Evolutionary conservation across 1,284 basidiomycete species (phyloP), one percentile per base, ranked within the genome.

Genomic region (Leccinum pachyderme): DNA sequence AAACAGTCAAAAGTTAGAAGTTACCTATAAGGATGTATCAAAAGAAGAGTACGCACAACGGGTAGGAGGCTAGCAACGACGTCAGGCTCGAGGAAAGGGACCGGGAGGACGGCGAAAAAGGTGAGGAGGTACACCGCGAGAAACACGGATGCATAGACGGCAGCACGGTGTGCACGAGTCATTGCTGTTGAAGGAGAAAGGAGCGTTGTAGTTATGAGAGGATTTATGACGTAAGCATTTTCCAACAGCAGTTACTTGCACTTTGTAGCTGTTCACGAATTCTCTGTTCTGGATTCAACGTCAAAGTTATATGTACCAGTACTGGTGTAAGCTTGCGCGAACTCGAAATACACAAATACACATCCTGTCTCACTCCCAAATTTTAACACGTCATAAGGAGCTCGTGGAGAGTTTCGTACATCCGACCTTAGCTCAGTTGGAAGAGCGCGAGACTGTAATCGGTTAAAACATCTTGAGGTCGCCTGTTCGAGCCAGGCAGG

Each of bases 401-500:
- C 68, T 69, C 68, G n/a, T 11, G 11, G 2, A 8, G 5, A 69
- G 66, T 64, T 57, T 59, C 65, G 65, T 70, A 67, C 70, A 68
- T 70, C 68, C 68, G 70, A 70, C 67, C 68, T 70, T 71, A 71
- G 68, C 68, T 70, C 68, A 70, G 68, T 72, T 73, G 68, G 68
- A 70, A 70, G 68, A 70, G 68, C 72, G 72, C 68, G 68, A 59
- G 47, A 55, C 37, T 47, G 43, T 53, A 73, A 74, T 58, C 18
- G 22, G 39, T 18, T 61, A 60, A 45, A 33, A 61, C 57, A 79
- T 79, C 77, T 79, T 72, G 73, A 77, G 67, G 78, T 76, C 79
- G 77, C 78, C 78, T 78, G 79, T 80, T 80, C 79, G 78, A 81
- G 61, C 76, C 78, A 78, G 78, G 78, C 76, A 78, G 75, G 71